Base-by-base conservation (phyloP, 2,329 filamentous ascomycete genomes). In the Hypoxylon sp. region DNA sequence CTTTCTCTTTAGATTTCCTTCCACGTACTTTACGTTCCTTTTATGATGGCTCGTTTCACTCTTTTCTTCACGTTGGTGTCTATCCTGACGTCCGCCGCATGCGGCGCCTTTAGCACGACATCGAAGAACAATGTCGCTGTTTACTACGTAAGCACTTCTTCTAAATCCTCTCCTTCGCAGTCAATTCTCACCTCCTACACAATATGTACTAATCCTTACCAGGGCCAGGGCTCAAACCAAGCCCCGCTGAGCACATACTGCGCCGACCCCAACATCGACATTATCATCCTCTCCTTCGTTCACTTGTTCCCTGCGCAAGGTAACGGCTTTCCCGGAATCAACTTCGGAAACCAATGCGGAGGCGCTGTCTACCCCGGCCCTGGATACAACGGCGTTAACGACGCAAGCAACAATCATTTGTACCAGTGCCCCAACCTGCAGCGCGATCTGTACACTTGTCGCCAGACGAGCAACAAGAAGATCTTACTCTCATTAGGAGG, bases 201-300 rank as follows among this genome's bases (percentile, higher is more conserved):
- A 11, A 12, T 21, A 11, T 5, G 58, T 16, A 6, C 4, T n/a
- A 8, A 43, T 5, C 27, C 37, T 21, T 12, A 34, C 52, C 58
- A 82, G 80, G 81, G 81, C 30, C 76, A 80, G 75, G 81, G 80
- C 54, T 71, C 76, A 1, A 73, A 77, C 55, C 80, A 82, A 67
- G 59, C 71, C 16, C 67, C 71, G n/a, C 73, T 83, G 23, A 67
- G 71, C n/a, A 69, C 74, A 2, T 81, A 80, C 65, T 83, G 80
- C 68, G 73, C 79, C 27, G 74, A 80, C 46, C 68, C 78, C 0
- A 73, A 71, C 23, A 76, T 82, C 51, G 81, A 83, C 59, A 75
- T 82, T 12, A 82, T 83, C 63, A 74, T 81, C 12, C 73, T 83
- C 3, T 81, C 77, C 2, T 83, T 82, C 65, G 77, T 82, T 19